Conservation (phyloP, 257 asterid species). For the Lycium barbarum region DNA sequence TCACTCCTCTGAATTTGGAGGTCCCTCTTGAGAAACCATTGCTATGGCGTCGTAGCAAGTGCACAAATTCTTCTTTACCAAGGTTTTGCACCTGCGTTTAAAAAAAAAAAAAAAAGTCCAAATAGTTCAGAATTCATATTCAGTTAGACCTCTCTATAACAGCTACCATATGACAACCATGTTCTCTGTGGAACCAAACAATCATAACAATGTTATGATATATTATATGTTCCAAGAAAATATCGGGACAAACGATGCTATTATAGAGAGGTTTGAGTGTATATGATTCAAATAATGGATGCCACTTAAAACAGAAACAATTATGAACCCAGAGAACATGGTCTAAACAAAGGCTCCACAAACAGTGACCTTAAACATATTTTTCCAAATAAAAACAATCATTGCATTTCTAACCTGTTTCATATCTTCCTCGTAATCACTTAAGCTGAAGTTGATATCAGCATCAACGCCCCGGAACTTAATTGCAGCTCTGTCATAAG, state of each 20-base stretch:
- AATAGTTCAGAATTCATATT: background rate
- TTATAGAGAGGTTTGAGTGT: too few relatives aligned
- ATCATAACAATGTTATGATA: too few relatives aligned
- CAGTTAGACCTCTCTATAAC: too few relatives aligned
- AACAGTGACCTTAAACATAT: slow-evolving; percentile 21
- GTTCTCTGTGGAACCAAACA: too few relatives aligned
- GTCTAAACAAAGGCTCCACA: background rate
- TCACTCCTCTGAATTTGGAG: slow-evolving; percentile 66
- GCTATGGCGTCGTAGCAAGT: slow-evolving; percentile 63
- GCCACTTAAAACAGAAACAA: background rate
- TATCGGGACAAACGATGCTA: too few relatives aligned
- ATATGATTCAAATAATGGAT: background rate
- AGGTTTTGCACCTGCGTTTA: slow-evolving; percentile 45
- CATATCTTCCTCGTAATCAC: slow-evolving; percentile 58
- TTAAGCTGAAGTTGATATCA: slow-evolving; percentile 48
- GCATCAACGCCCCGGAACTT: slow-evolving; percentile 58
- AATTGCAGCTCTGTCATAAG: slow-evolving; percentile 56
- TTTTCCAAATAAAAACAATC: background rate
- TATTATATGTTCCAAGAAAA: too few relatives aligned
- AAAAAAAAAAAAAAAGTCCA: background rate
- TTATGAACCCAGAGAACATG: background rate
- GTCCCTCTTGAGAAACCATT: slow-evolving; percentile 64
- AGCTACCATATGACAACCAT: too few relatives aligned
- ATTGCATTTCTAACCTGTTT: slow-evolving; percentile 42
- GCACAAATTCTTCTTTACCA: slow-evolving; percentile 65